Evolutionary conservation across 352 stramenopile species (phyloP).

Genomic region (Discostella stelligera): DNA sequence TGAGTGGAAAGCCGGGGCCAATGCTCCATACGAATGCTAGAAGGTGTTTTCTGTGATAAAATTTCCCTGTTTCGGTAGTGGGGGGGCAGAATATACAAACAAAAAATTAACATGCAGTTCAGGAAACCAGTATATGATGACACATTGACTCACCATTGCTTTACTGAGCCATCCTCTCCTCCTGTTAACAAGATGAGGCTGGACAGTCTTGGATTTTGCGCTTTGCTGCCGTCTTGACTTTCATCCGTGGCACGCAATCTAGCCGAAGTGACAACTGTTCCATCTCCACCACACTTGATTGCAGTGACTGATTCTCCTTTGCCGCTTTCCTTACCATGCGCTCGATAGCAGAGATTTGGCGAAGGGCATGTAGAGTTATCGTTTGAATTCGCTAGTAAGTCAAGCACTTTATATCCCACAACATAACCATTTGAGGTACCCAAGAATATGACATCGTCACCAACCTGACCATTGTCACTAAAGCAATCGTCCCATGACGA

Average conservation of each 20-base stretch:
- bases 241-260: slow-evolving; percentile 6
- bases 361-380: slow-evolving; percentile 23
- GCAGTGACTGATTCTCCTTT: slow-evolving; percentile 48
- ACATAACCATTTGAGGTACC: slow-evolving; percentile 54
- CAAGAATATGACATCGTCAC: slow-evolving; percentile 53
- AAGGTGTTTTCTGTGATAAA: slow-evolving; percentile 23
- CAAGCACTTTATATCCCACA: slow-evolving; percentile 39
- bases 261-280: slow-evolving; percentile 35
- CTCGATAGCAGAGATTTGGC: slow-evolving; percentile 51
- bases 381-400: slow-evolving; percentile 31
- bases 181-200: slow-evolving; percentile 58
- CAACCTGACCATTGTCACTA: slow-evolving; percentile 17
- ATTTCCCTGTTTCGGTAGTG: slow-evolving; percentile 45
- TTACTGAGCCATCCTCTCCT: slow-evolving; percentile 54
- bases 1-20: slow-evolving; percentile 61
- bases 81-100: background rate
- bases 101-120: background rate
- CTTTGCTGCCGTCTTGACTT: slow-evolving; percentile 4
- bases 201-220: slow-evolving; percentile 12
- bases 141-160: slow-evolving; percentile 55
- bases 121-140: slow-evolving; percentile 6
- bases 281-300: slow-evolving; percentile 50
- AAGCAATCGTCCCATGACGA: slow-evolving; percentile 17
- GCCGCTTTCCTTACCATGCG: slow-evolving; percentile 42
- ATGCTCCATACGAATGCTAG: slow-evolving; percentile 46